Conservation (phyloP, 2,329 filamentous ascomycete genomes). For the Cadophora gregata region DNA sequence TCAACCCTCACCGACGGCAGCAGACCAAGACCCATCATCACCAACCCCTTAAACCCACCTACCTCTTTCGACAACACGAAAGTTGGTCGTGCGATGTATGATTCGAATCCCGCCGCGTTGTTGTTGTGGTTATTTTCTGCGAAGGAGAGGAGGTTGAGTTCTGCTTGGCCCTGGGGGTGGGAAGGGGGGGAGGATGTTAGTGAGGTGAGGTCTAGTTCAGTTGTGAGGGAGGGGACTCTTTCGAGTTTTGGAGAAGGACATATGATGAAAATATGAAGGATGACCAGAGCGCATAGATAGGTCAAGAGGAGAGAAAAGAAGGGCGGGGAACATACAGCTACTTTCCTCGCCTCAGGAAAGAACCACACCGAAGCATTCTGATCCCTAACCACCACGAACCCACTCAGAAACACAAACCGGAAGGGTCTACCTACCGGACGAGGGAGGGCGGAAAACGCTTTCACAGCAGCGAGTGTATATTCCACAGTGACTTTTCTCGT, state of each 20-base stretch:
- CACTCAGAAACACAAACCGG: conserved; percentile 50
- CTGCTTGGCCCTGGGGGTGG: conserved; percentile 21
- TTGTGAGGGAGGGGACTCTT: too few relatives aligned
- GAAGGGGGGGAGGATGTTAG: conserved; percentile 13
- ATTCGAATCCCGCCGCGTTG: conserved; percentile 16
- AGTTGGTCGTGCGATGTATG: conserved; percentile 18
- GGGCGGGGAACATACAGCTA: conserved; percentile 18
- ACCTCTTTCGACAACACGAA: conserved; percentile 20
- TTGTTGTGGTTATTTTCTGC: conserved; percentile 14
- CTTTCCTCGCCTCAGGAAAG: conserved; percentile 46
- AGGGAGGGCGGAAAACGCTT: conserved; percentile 41
- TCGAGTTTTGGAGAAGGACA: too few relatives aligned
- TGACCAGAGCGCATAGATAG: too few relatives aligned
- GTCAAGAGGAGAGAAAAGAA: too few relatives aligned
- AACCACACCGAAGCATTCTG: conserved; percentile 48
- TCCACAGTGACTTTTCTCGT: conserved; percentile 22
- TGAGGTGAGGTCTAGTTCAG: too few relatives aligned
- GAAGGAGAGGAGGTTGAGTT: conserved; percentile 24
- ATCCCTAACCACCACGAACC: conserved; percentile 48
- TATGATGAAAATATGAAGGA: too few relatives aligned
- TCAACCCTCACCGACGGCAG: conserved; percentile 23
- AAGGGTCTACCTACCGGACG: conserved; percentile 42
- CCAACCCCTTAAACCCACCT: neutral
- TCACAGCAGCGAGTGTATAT: conserved; percentile 40
- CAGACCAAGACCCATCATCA: conserved; percentile 9